A percentile compares a stretch with the other conserved stretches of the same genome.
These are phyloP conservation scores for Camellia sinensis DNA, from an alignment of 148 eudicot genomes.

Conservation along the genomic window DNA sequence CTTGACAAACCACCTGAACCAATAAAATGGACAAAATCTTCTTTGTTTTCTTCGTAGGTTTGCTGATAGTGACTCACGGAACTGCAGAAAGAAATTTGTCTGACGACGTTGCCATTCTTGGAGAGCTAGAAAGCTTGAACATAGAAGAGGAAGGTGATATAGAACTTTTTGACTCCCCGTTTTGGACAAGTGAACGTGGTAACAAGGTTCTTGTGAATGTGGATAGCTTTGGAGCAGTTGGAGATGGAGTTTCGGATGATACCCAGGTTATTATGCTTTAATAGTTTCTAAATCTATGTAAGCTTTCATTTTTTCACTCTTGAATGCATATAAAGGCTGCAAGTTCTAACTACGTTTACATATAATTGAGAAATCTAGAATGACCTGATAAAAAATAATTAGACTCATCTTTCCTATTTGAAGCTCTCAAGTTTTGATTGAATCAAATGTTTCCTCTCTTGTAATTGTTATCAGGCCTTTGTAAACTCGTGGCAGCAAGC, in stretches of 20 bases:
- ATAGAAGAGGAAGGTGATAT: constrained; percentile 45
- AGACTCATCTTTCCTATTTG: background rate
- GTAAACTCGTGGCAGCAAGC: constrained; percentile 79
- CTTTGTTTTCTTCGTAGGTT: constrained; percentile 34
- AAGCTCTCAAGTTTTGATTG: background rate
- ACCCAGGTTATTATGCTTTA: constrained; percentile 50
- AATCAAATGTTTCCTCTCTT: constrained; percentile 8
- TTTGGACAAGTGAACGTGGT: constrained; percentile 38
- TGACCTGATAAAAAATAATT: background rate
- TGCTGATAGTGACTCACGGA: constrained; percentile 46
- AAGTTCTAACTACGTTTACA: background rate
- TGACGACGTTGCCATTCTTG: constrained; percentile 33
- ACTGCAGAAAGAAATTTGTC: constrained; percentile 29
- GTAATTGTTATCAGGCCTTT: constrained; percentile 57
- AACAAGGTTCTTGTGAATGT: constrained; percentile 71
- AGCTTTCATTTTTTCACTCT: background rate
- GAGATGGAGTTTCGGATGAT: constrained; percentile 88
- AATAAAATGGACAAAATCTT: constrained; percentile 45
- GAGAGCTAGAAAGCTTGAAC: constrained; percentile 49
- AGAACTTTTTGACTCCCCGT: constrained; percentile 35
- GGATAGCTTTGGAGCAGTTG: constrained; percentile 82
- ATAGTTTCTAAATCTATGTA: background rate
- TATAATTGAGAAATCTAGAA: background rate
- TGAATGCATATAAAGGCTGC: background rate
- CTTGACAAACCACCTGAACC: constrained; percentile 23